Conservation (phyloP, 139 green algal species). For the Trebouxia sp. region DNA sequence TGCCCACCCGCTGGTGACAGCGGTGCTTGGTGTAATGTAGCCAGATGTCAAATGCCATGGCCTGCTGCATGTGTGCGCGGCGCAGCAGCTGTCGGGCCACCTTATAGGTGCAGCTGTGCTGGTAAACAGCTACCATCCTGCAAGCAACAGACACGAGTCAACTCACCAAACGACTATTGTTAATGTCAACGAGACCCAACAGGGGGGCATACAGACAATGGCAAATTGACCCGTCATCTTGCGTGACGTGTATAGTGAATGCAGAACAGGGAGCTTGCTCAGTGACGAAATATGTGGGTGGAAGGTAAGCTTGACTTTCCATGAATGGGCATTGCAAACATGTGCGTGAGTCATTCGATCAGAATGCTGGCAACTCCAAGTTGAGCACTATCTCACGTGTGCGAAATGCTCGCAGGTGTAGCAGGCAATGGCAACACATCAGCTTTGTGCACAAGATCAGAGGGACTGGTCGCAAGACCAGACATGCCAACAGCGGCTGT, state of each 20-base stretch:
- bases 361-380: too few relatives aligned
- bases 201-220: background rate
- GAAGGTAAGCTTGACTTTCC: too few relatives aligned
- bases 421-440: too few relatives aligned
- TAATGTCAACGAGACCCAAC: background rate
- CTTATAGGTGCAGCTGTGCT: constrained; percentile 14
- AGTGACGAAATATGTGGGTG: too few relatives aligned
- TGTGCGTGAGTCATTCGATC: too few relatives aligned
- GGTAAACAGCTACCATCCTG: constrained; percentile 25
- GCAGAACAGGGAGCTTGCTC: background rate
- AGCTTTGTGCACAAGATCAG: too few relatives aligned
- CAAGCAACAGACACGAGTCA: background rate
- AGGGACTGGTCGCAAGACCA: too few relatives aligned
- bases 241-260: background rate
- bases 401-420: too few relatives aligned
- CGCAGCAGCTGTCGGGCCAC: constrained; percentile 22
- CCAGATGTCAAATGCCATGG: constrained; percentile 32
- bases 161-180: background rate
- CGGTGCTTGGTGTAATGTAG: constrained; percentile 3
- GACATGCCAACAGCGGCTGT: too few relatives aligned
- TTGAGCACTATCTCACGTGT: too few relatives aligned
- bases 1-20: constrained; percentile 3
- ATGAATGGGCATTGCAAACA: too few relatives aligned
- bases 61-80: background rate
- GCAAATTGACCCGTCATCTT: background rate